Evolutionary conservation across 139 green algal genomes (phyloP), one percentile per base, ranked within the genome.

Genomic region (Pseudopediastrum boryanum): DNA sequence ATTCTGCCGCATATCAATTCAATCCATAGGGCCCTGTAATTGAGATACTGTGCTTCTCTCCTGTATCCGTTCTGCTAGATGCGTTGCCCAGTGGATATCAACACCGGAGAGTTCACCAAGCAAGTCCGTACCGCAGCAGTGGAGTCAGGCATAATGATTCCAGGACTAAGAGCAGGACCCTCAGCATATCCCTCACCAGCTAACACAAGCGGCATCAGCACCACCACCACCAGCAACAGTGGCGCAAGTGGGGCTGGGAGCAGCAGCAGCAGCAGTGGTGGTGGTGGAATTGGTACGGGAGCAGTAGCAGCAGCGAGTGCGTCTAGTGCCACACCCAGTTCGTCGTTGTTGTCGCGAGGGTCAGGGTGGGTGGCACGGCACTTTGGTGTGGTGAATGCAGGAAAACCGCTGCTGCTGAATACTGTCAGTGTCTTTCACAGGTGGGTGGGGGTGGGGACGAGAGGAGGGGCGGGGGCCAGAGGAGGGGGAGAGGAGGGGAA

Each of bases 11-110:
- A n/a, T n/a, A n/a, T n/a, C n/a, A n/a, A n/a, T n/a, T n/a, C n/a
- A n/a, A n/a, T n/a, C n/a, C n/a, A n/a, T n/a, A n/a, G n/a, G n/a
- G n/a, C n/a, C n/a, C n/a, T n/a, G n/a, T n/a, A n/a, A n/a, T n/a
- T n/a, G n/a, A n/a, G n/a, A n/a, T n/a, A n/a, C n/a, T n/a, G n/a
- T n/a, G n/a, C n/a, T n/a, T n/a, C n/a, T n/a, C n/a, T n/a, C n/a
- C n/a, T n/a, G n/a, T 25, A 29, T 23, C 16, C 6, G n/a, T 69
- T 5, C 42, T 98, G 93, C 90, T 91, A 98, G 89, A 92, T 95
- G 84, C 98, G 98, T 87, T 98, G 95, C 90, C 95, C 95, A 4
- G 95, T 98, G 16, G 97, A 97, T 84, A 98, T 98, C 89, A 98
- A 98, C 91, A 98, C 95, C 0, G 95, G 95, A 5, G 71, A 68